Percentiles rank a stretch among this genome's conserved stretches.
phyloP scores from a whole-genome alignment of 768 basidiomycete genomes.

The Xerocomus potaroensis region DNA sequence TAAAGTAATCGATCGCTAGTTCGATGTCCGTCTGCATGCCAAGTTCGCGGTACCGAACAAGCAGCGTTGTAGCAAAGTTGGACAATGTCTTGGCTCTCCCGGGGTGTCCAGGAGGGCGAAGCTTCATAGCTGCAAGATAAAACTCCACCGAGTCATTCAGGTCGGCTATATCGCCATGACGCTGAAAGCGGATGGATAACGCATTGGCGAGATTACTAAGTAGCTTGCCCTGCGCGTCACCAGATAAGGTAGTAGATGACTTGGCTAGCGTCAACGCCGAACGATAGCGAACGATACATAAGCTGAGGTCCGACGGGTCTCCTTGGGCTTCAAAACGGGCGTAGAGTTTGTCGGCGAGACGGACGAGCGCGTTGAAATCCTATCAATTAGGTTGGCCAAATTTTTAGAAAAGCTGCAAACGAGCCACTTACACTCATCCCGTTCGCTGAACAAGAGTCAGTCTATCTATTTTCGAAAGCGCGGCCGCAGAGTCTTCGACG shows the following conservation, averaged over 20 bases:
- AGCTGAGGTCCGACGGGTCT: constrained; percentile 21
- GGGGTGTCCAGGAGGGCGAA: constrained; percentile 25
- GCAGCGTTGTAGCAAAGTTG: constrained; percentile 28
- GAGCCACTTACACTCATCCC: constrained; percentile 17
- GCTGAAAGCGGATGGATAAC: constrained; percentile 25
- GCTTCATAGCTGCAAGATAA: constrained; percentile 23
- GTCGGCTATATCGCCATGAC: constrained; percentile 23
- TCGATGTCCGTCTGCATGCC: constrained; percentile 25
- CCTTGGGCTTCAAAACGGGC: constrained; percentile 20
- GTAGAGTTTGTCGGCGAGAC: constrained; percentile 23
- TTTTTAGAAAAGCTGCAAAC: not conserved
- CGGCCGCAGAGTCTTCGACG: not conserved
- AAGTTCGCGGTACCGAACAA: constrained; percentile 24
- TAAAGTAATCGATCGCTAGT: constrained; percentile 25
- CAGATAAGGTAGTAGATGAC: constrained; percentile 13
- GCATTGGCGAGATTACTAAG: constrained; percentile 28
- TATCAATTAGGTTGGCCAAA: constrained; percentile 4
- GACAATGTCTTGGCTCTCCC: constrained; percentile 21
- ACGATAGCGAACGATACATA: constrained; percentile 26
- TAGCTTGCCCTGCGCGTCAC: constrained; percentile 22
- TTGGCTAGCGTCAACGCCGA: constrained; percentile 23
- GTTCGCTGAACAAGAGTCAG: not conserved
- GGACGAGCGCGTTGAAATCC: constrained; percentile 23
- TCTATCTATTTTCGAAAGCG: not conserved
- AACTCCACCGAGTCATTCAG: constrained; percentile 27